Percentiles rank a stretch among this genome's conserved stretches.
phyloP scores from a whole-genome alignment of 768 basidiomycete species.

The Fomitopsis serialis region DNA sequence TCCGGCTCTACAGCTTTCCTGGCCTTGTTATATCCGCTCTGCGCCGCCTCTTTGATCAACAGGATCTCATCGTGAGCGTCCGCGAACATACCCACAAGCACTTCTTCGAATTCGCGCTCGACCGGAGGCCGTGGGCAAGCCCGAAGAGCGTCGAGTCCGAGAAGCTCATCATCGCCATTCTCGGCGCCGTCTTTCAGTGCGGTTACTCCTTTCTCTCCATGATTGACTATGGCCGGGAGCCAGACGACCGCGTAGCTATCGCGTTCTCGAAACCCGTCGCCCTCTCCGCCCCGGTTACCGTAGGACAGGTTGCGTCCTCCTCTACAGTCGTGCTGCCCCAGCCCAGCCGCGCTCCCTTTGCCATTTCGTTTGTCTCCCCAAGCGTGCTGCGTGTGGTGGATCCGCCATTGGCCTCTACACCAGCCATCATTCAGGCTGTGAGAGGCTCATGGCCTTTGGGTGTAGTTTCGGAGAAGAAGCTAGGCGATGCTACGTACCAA shows the following conservation, averaged over 20 bases:
- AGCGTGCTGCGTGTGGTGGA: slow-evolving; percentile 68
- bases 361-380: slow-evolving; percentile 65
- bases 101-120: slow-evolving; percentile 60
- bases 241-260: slow-evolving; percentile 66
- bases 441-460: slow-evolving; percentile 76
- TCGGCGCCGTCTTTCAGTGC: slow-evolving; percentile 55
- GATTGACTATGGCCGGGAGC: slow-evolving; percentile 74
- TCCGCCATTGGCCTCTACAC: slow-evolving; percentile 72
- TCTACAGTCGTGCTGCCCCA: slow-evolving; percentile 22
- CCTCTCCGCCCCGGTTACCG: slow-evolving; percentile 30
- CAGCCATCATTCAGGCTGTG: slow-evolving; percentile 77
- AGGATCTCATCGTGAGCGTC: slow-evolving; percentile 35
- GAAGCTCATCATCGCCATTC: slow-evolving; percentile 62
- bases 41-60: slow-evolving; percentile 49
- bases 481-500: slow-evolving; percentile 66
- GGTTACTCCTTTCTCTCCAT: slow-evolving; percentile 62
- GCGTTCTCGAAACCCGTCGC: slow-evolving; percentile 55
- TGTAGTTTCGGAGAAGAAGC: slow-evolving; percentile 71
- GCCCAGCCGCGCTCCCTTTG: slow-evolving; percentile 41
- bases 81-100: slow-evolving; percentile 54
- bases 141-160: slow-evolving; percentile 63
- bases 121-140: slow-evolving; percentile 69
- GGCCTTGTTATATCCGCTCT: slow-evolving; percentile 45
- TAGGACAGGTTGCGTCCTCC: slow-evolving; percentile 33
- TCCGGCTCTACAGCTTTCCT: slow-evolving; percentile 70